Conservation (phyloP, 169 alveolate species). For the Hammondia hammondi region DNA sequence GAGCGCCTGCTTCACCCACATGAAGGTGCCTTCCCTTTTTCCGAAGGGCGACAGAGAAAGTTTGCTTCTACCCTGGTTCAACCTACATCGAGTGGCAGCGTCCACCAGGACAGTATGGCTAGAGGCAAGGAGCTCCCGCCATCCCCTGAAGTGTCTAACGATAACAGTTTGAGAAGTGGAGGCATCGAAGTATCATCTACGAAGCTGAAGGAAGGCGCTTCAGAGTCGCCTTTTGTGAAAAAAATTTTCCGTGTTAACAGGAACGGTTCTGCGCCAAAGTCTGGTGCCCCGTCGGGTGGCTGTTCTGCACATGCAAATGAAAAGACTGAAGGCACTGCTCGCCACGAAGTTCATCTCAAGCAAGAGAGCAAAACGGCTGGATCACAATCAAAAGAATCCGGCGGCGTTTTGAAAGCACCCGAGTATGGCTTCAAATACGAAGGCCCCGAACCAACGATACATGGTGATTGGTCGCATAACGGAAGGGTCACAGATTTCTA, state of each 20-base stretch:
- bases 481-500: conserved; percentile 83
- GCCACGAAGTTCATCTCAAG: background rate
- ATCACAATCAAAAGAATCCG: background rate
- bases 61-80: too few species aligned
- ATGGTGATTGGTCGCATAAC: conserved; percentile 84
- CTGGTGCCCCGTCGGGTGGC: background rate
- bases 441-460: conserved; percentile 84
- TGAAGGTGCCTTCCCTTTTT: too few species aligned
- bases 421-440: conserved; percentile 79
- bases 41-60: too few species aligned
- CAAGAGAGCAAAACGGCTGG: background rate
- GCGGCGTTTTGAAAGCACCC: conserved; percentile 22
- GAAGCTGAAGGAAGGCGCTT: background rate
- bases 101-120: background rate
- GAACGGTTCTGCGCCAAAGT: background rate
- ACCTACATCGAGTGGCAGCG: too few species aligned
- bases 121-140: background rate
- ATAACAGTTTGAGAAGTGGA: too few species aligned
- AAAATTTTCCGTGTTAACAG: background rate
- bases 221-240: background rate
- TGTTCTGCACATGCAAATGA: background rate
- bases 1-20: too few species aligned
- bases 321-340: background rate
- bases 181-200: background rate
- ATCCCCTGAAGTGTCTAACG: background rate